These are phyloP conservation scores for Zygoascus bituminiphila DNA, from an alignment of 805 yeast genomes.

Conservation along the genomic window DNA sequence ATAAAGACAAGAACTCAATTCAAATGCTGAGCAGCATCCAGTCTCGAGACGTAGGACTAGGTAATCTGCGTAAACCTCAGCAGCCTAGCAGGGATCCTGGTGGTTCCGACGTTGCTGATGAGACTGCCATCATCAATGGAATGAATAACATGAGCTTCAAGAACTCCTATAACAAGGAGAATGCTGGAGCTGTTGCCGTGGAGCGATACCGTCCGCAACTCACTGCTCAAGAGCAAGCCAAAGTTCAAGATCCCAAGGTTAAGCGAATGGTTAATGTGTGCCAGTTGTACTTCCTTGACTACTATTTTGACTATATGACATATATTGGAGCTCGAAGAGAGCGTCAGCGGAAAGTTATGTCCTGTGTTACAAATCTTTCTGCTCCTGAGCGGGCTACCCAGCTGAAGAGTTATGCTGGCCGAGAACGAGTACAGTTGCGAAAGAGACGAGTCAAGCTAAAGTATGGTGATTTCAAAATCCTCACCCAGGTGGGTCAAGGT, in stretches of 20 bases:
- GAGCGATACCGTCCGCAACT: conserved; percentile 3
- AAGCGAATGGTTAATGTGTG: conserved; percentile 84
- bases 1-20: neutral
- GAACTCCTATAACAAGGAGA: neutral
- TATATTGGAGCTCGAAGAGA: conserved; percentile 82
- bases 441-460: conserved; percentile 86
- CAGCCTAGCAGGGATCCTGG: neutral
- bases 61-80: neutral
- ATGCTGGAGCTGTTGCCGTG: neutral
- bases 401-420: conserved; percentile 73
- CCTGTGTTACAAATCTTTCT: conserved; percentile 32
- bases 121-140: conserved; percentile 1
- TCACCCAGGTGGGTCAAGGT: conserved; percentile 99
- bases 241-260: conserved; percentile 64
- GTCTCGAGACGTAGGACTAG: neutral
- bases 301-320: conserved; percentile 92
- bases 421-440: conserved; percentile 78
- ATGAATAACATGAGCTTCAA: conserved; percentile 1
- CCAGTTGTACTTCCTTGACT: conserved; percentile 88
- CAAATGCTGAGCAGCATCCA: neutral
- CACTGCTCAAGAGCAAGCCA: conserved; percentile 18
- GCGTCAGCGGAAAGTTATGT: conserved; percentile 63
- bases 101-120: neutral
- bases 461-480: conserved; percentile 90
- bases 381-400: conserved; percentile 41